Percentiles rank a stretch among this genome's conserved stretches.
phyloP scores from a whole-genome alignment of 345 rosid species.

The Citrus hindsii region DNA sequence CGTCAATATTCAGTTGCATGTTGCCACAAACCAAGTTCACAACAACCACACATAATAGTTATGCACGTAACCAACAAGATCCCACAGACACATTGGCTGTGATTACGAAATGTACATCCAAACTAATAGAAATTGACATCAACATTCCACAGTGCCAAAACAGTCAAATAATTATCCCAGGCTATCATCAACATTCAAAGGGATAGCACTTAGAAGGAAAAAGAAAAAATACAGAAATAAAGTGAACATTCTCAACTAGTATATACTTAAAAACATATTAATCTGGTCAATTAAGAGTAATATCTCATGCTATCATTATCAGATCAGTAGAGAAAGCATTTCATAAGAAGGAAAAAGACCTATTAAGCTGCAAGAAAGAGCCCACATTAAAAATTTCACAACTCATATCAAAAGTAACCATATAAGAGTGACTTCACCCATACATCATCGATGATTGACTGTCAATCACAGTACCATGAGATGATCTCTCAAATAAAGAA shows the following conservation, averaged over 20 bases:
- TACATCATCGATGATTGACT: neutral
- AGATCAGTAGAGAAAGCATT: neutral
- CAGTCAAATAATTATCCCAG: neutral
- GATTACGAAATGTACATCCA: neutral
- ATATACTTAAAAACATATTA: neutral
- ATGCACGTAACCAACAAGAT: neutral
- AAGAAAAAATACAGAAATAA: neutral
- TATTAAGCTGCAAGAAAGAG: neutral
- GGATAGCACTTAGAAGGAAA: neutral
- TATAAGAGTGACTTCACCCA: neutral
- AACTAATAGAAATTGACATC: neutral
- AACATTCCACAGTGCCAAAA: neutral
- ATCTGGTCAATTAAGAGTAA: neutral
- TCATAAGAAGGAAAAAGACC: neutral
- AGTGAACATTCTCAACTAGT: too few relatives aligned
- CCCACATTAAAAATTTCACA: neutral
- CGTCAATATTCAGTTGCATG: neutral
- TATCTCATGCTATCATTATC: neutral
- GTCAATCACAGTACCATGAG: neutral
- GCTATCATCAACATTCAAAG: neutral
- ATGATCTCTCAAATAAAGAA: neutral
- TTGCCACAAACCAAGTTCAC: neutral
- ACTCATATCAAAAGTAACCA: neutral
- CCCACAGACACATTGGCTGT: neutral
- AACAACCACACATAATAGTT: neutral